Percentiles rank a stretch among this genome's conserved stretches.
These are phyloP conservation scores for Aspergillus steynii DNA, from an alignment of 495 filamentous ascomycete genomes.

Conservation along the genomic window DNA sequence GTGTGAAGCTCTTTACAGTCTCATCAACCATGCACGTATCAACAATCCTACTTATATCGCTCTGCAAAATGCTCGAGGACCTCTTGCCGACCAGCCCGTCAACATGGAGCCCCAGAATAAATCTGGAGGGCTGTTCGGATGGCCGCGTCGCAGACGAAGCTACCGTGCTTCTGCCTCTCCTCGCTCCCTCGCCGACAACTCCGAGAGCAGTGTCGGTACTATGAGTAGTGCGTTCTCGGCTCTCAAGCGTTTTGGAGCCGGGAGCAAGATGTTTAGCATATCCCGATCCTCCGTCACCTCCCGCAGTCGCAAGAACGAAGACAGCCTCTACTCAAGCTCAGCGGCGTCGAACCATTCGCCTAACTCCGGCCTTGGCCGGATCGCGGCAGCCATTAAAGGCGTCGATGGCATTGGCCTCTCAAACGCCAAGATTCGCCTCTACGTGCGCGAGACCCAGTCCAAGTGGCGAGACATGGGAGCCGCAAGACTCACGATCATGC, in stretches of 20 bases:
- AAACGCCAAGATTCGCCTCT: conserved; percentile 80
- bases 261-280: conserved; percentile 75
- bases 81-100: conserved; percentile 31
- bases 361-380: conserved; percentile 56
- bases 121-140: conserved; percentile 44
- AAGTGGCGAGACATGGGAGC: conserved; percentile 92
- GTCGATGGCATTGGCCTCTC: conserved; percentile 61
- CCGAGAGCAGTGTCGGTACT: conserved; percentile 59
- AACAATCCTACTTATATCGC: conserved; percentile 88
- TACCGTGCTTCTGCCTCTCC: conserved; percentile 60
- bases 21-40: conserved; percentile 80
- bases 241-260: conserved; percentile 65
- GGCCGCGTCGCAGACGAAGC: conserved; percentile 51
- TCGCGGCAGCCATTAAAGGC: conserved; percentile 53
- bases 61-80: conserved; percentile 67
- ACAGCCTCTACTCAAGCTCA: conserved; percentile 62
- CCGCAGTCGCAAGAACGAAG: conserved; percentile 52
- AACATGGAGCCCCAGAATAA: conserved; percentile 35
- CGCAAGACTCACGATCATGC: conserved; percentile 77
- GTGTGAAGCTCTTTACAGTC: conserved; percentile 74
- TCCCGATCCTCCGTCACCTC: conserved; percentile 61
- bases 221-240: conserved; percentile 70
- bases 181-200: conserved; percentile 51
- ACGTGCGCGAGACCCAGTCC: conserved; percentile 70
- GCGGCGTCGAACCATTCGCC: conserved; percentile 39